Evolutionary conservation across 1,284 basidiomycete species (phyloP), one percentile per base, ranked within the genome.

Genomic region (Pseudozyma thailandica): DNA sequence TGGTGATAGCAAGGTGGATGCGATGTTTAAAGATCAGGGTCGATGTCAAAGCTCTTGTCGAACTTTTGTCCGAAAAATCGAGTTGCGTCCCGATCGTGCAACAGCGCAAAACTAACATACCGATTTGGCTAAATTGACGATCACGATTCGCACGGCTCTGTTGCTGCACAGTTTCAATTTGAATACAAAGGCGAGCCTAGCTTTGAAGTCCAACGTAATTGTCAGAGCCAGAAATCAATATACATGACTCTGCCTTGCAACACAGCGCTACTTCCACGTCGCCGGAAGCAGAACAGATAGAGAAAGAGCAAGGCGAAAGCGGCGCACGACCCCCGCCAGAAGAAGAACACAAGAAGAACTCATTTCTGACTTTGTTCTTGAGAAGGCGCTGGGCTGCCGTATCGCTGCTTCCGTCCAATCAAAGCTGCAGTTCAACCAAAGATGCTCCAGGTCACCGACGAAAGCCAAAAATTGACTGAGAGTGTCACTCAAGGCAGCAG

Each of bases 241-340:
- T n/a, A n/a, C n/a, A n/a, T n/a, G n/a, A n/a, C 23, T 21, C 35
- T 27, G 18, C 21, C 27, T 27, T 46, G 20, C 20, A 53, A 25
- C 30, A 45, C 23, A 21, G 35, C 18, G 25, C 48, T 37, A 42
- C 38, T 66, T 66, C 63, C 63, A 66, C 63, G 63, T 66, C 63
- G 63, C 63, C 57, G 57, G 45, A 66, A 66, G 63, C 39, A 54
- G 61, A 51, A 57, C 30, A 38, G 20, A n/a, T n/a, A n/a, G n/a
- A n/a, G n/a, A n/a, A n/a, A 42, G 47, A 16, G 3, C 7, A 30
- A 10, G 12, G 37, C 21, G 12, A 35, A 48, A 26, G 44, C 28
- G 37, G 47, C 60, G 60, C 53, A 63, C 60, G 60, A 63, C 45
- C 60, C 52, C 39, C 25, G 38, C 35, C 18, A 41, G 39, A 41